Base-by-base conservation (phyloP, 2,329 filamentous ascomycete genomes). In the Fusarium nematophilum region DNA sequence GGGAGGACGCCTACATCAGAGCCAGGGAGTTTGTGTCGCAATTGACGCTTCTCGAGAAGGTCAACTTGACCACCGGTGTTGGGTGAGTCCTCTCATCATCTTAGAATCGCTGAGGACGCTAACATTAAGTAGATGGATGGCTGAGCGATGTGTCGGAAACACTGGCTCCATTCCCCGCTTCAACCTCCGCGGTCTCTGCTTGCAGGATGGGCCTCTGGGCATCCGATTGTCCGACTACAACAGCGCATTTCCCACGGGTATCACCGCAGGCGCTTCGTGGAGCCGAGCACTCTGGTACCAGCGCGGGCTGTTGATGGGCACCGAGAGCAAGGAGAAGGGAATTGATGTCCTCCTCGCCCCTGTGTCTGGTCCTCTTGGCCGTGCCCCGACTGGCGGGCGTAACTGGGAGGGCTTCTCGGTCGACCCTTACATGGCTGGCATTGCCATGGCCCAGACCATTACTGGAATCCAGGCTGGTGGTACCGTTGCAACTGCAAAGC, bases 61-160 rank as follows among this genome's bases (percentile, higher is more conserved):
- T 98, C 75, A 98, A 98, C 75, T 75, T 99, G 62, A 98, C 94
- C 3, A 97, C 93, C 1, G 94, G 94, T 74, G 86, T 90, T 62
- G 93, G 93, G 85, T 94, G 78, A 74, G 87, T 78, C 5, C 6
- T 14, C 47, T 5, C 2, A 2, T 4, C 9, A 53, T 17, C 27
- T 6, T 17, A n/a, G 11, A 36, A 14, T 4, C 23, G 17, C 34
- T 4, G 4, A 15, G 10, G 36, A 7, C 5, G 5, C 58, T 63
- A 29, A 60, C 40, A 3, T 9, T 1, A 3, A 36, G 14, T 26
- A 78, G 78, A n/a, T 77, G 72, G 75, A 68, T 71, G 74, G 78
- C 84, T 43, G 90, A 91, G 58, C 81, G 84, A 61, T 95, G 92
- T 67, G 92, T 96, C 10, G 93, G 93, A 57, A 89, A 95, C 66